Conservation (phyloP, 2,329 filamentous ascomycete genomes). For the Verticillium nonalfalfae region DNA sequence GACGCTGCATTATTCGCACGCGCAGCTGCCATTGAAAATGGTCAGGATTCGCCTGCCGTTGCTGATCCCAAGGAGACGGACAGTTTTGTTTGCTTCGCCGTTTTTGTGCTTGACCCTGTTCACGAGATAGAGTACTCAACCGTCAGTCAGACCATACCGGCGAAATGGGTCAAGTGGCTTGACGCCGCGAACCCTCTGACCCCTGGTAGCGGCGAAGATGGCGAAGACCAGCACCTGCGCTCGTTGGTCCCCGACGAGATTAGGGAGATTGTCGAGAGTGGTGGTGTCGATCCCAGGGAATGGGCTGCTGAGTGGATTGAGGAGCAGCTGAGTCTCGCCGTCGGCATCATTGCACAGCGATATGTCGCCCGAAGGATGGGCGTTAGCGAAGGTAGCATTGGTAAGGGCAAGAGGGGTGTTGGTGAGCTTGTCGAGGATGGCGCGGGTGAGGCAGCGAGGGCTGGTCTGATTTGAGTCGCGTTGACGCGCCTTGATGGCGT, state of each 20-base stretch:
- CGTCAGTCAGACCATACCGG: slow-evolving; percentile 75
- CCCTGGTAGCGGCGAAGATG: slow-evolving; percentile 40
- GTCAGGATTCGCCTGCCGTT: slow-evolving; percentile 46
- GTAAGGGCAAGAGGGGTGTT: slow-evolving; percentile 54
- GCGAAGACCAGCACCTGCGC: slow-evolving; percentile 16
- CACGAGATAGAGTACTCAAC: slow-evolving; percentile 84
- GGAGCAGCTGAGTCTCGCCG: slow-evolving; percentile 69
- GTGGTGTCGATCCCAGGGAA: slow-evolving; percentile 82
- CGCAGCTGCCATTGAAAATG: slow-evolving; percentile 43
- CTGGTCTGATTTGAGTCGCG: slow-evolving; percentile 8
- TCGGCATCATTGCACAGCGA: slow-evolving; percentile 85
- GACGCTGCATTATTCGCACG: slow-evolving; percentile 64
- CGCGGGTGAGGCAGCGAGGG: slow-evolving; percentile 11
- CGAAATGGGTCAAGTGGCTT: slow-evolving; percentile 85
- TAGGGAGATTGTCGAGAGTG: slow-evolving; percentile 69
- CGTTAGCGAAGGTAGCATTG: slow-evolving; percentile 71
- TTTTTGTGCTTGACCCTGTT: slow-evolving; percentile 81
- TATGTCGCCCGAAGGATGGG: slow-evolving; percentile 96
- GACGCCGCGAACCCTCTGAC: slow-evolving; percentile 63
- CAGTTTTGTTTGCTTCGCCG: slow-evolving; percentile 64
- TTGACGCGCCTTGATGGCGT: background rate
- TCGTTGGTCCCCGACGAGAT: slow-evolving; percentile 71
- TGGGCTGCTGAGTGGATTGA: slow-evolving; percentile 99
- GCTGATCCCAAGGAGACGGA: slow-evolving; percentile 48
- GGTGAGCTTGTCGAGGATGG: slow-evolving; percentile 47